Evolutionary conservation across 805 yeast species (phyloP).

Genomic region (Ogataea glucozyma): DNA sequence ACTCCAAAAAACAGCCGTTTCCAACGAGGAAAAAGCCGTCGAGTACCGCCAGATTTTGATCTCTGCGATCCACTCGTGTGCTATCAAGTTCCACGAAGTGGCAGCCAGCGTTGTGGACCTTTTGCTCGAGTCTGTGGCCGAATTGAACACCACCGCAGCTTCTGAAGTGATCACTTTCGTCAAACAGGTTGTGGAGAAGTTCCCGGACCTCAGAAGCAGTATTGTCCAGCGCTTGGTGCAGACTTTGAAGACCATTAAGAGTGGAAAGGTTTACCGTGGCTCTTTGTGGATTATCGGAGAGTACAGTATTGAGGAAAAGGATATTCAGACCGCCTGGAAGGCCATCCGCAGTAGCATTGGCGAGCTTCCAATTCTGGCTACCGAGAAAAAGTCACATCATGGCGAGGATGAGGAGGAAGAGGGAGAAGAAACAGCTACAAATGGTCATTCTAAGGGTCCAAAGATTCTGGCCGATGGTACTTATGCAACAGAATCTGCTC

Average conservation of each 20-base stretch:
- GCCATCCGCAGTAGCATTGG: constrained; percentile 82
- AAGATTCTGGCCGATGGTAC: constrained; percentile 98
- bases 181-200: constrained; percentile 91
- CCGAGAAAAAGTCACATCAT: constrained; percentile 53
- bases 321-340: constrained; percentile 84
- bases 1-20: constrained; percentile 67
- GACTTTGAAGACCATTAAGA: constrained; percentile 66
- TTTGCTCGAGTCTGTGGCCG: constrained; percentile 81
- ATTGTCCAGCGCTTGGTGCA: constrained; percentile 63
- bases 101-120: constrained; percentile 90
- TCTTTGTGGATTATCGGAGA: constrained; percentile 97
- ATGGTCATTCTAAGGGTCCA: constrained; percentile 59
- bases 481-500: constrained; percentile 90
- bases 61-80: constrained; percentile 84
- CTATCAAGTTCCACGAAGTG: constrained; percentile 84
- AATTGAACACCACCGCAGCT: constrained; percentile 82
- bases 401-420: constrained; percentile 33
- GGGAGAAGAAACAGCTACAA: constrained; percentile 21
- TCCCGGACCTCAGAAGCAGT: constrained; percentile 71
- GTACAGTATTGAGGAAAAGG: constrained; percentile 68
- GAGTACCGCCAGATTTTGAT: constrained; percentile 90
- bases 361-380: constrained; percentile 82
- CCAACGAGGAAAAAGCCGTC: constrained; percentile 74
- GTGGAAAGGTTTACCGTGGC: constrained; percentile 91
- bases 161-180: constrained; percentile 87